Conservation (phyloP, 1,139 yeast species). For the Hansenula sp. region DNA sequence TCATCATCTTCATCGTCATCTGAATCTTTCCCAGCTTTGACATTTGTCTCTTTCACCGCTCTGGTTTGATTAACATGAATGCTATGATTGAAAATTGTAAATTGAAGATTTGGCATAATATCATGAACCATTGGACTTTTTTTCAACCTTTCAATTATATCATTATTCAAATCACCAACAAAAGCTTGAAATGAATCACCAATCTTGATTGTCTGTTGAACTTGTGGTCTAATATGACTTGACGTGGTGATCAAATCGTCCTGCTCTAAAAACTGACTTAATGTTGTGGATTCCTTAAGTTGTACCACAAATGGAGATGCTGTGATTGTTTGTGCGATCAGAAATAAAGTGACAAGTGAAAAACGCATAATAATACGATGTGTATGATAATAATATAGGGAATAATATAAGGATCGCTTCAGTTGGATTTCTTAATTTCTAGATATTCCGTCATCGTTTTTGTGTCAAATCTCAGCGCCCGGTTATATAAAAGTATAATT, state of each 20-base stretch:
- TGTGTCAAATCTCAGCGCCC: too few relatives aligned
- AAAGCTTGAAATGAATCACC: conserved; percentile 53
- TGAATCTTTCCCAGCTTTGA: neutral
- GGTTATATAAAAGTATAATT: too few relatives aligned
- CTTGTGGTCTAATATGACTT: neutral
- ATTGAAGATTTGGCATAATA: conserved; percentile 48
- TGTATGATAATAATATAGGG: too few relatives aligned
- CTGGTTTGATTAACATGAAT: conserved; percentile 1
- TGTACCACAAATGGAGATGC: neutral
- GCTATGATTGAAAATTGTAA: conserved; percentile 26
- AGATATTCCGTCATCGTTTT: too few relatives aligned
- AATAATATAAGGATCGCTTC: too few relatives aligned
- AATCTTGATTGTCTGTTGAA: conserved; percentile 2
- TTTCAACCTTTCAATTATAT: conserved; percentile 39
- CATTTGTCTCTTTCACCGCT: neutral
- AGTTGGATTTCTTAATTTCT: too few relatives aligned
- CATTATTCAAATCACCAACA: conserved; percentile 49
- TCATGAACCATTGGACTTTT: conserved; percentile 45
- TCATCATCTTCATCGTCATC: neutral
- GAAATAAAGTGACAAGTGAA: too few relatives aligned
- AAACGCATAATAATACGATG: too few relatives aligned
- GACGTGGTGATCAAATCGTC: neutral
- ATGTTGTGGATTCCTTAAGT: neutral
- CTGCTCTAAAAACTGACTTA: neutral
- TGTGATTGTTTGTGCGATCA: neutral